These are phyloP conservation scores for Penicillium sp. DNA, from an alignment of 2,329 filamentous ascomycete species.

Conservation along the genomic window DNA sequence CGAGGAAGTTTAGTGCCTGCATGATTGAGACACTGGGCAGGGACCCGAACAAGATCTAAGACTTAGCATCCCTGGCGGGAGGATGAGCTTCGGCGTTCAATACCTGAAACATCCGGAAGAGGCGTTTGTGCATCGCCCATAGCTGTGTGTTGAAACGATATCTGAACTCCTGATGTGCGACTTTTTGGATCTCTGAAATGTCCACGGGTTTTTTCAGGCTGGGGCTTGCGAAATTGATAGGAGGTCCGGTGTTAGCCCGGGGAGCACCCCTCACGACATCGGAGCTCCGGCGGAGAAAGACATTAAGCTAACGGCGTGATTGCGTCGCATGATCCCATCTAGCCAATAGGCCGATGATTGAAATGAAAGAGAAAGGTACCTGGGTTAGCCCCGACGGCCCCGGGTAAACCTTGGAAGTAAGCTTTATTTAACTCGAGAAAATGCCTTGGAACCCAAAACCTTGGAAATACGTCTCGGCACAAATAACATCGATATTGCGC, in stretches of 20 bases:
- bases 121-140: background rate
- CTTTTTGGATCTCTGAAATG: background rate
- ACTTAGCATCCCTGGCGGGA: constrained; percentile 10
- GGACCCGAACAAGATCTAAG: constrained; percentile 4
- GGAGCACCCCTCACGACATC: constrained; percentile 6
- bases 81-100: constrained; percentile 1
- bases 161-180: background rate
- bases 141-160: background rate
- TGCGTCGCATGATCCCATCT: background rate
- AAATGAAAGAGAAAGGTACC: background rate
- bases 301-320: background rate
- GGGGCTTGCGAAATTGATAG: constrained; percentile 2
- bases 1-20: constrained; percentile 3
- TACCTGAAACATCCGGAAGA: background rate
- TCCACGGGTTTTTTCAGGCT: too few species aligned
- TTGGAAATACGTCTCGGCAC: background rate
- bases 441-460: too few species aligned
- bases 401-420: background rate
- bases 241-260: constrained; percentile 1
- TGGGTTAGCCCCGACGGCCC: too few species aligned
- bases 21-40: constrained; percentile 15
- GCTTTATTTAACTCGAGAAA: too few species aligned
- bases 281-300: constrained; percentile 22
- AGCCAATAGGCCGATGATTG: background rate
- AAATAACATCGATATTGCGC: background rate